Conservation (phyloP, 768 basidiomycete species). For the Pleurotus cornucopiae region DNA sequence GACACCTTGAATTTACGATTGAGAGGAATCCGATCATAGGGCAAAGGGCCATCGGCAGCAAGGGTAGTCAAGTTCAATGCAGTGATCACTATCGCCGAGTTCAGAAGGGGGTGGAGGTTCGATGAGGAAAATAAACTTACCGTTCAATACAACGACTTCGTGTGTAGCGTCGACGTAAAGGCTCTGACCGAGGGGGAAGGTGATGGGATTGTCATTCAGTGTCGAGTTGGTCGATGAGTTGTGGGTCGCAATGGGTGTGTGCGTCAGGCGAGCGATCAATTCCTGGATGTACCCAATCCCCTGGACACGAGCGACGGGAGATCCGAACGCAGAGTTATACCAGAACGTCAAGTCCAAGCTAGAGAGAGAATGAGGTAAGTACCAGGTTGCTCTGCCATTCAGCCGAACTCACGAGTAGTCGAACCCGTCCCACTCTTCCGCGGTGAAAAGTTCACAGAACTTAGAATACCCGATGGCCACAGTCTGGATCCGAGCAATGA, state of each 20-base stretch:
- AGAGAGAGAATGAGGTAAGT: neutral
- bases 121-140: constrained; percentile 30
- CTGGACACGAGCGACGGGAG: constrained; percentile 70
- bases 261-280: constrained; percentile 76
- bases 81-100: constrained; percentile 55
- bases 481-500: constrained; percentile 42
- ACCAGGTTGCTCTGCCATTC: too few species aligned
- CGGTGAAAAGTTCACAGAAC: constrained; percentile 88
- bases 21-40: constrained; percentile 63
- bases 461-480: constrained; percentile 89
- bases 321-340: constrained; percentile 79
- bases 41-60: constrained; percentile 69
- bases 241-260: constrained; percentile 63
- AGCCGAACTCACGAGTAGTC: constrained; percentile 64
- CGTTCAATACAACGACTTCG: constrained; percentile 86
- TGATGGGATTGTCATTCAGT: constrained; percentile 60
- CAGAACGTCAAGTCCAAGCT: constrained; percentile 11
- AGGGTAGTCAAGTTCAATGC: constrained; percentile 81
- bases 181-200: constrained; percentile 67
- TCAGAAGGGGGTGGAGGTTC: constrained; percentile 6
- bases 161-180: constrained; percentile 90
- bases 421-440: constrained; percentile 92
- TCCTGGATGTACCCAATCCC: constrained; percentile 84
- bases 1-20: constrained; percentile 68
- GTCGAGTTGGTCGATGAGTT: constrained; percentile 86